phyloP scores from a whole-genome alignment of 2,329 filamentous ascomycete species.

The Magnaporthiopsis incrustans region DNA sequence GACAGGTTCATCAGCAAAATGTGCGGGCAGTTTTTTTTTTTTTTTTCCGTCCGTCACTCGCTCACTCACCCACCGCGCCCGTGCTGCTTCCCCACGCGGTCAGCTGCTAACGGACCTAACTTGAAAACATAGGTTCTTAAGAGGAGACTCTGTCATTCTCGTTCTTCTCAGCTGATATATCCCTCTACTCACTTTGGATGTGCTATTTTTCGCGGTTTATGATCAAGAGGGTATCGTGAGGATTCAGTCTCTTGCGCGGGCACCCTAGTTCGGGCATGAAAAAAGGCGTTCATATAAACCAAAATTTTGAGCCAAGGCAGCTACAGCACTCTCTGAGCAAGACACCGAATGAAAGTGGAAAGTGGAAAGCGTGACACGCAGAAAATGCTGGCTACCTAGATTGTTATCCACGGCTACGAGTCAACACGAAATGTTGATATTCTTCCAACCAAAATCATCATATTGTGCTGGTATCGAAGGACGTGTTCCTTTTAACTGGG shows the following conservation, averaged over 20 bases:
- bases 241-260: neutral
- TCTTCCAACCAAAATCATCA: neutral
- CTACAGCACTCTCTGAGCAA: too few relatives aligned
- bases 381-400: neutral
- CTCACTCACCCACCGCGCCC: too few relatives aligned
- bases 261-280: neutral
- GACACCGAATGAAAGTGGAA: neutral
- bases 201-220: conserved; percentile 1
- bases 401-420: neutral
- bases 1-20: conserved; percentile 98
- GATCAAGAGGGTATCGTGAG: neutral
- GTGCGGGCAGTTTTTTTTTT: conserved; percentile 35
- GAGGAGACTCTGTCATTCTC: conserved; percentile 82
- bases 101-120: neutral
- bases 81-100: neutral
- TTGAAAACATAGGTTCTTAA: conserved; percentile 57
- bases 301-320: neutral
- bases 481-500: conserved; percentile 30
- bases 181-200: neutral
- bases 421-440: neutral
- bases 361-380: neutral
- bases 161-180: conserved; percentile 63
- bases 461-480: too few relatives aligned
- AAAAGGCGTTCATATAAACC: conserved; percentile 4
- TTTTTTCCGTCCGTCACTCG: too few relatives aligned